Evolutionary conservation across 1,284 basidiomycete species (phyloP).

Genomic region (Irpex rosettiformis): DNA sequence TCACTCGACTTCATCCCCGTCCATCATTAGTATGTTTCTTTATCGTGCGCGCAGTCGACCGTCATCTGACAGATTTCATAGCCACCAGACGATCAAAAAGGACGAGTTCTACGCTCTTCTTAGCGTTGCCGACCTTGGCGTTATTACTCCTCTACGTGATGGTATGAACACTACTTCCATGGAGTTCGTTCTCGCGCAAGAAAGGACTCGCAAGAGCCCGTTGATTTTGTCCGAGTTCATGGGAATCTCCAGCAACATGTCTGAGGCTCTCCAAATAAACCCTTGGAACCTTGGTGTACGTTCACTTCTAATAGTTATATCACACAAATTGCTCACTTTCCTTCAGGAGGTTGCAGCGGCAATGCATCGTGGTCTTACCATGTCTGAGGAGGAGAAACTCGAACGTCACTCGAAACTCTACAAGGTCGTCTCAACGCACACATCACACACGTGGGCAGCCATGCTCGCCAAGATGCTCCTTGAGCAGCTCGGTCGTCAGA

Average conservation of each 20-base stretch:
- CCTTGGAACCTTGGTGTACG: slow-evolving; percentile 86
- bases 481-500: slow-evolving; percentile 76
- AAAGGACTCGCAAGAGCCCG: slow-evolving; percentile 77
- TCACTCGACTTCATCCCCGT: slow-evolving; percentile 95
- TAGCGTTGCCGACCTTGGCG: slow-evolving; percentile 90
- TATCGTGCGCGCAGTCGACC: neutral
- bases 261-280: slow-evolving; percentile 78
- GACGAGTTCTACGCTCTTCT: slow-evolving; percentile 99
- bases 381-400: slow-evolving; percentile 77
- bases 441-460: slow-evolving; percentile 94
- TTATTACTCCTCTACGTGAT: slow-evolving; percentile 95
- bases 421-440: slow-evolving; percentile 90
- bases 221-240: slow-evolving; percentile 97
- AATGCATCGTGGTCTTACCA: slow-evolving; percentile 85
- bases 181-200: slow-evolving; percentile 97
- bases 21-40: slow-evolving; percentile 87
- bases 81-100: slow-evolving; percentile 95
- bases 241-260: slow-evolving; percentile 90
- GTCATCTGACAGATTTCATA: slow-evolving; percentile 26
- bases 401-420: slow-evolving; percentile 77
- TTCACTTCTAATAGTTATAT: slow-evolving; percentile 12
- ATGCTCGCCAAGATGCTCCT: slow-evolving; percentile 88
- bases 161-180: slow-evolving; percentile 99
- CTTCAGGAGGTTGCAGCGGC: slow-evolving; percentile 87
- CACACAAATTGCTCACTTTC: neutral